phyloP scores from a whole-genome alignment of 805 yeast genomes.

The Nakazawaea holstii region DNA sequence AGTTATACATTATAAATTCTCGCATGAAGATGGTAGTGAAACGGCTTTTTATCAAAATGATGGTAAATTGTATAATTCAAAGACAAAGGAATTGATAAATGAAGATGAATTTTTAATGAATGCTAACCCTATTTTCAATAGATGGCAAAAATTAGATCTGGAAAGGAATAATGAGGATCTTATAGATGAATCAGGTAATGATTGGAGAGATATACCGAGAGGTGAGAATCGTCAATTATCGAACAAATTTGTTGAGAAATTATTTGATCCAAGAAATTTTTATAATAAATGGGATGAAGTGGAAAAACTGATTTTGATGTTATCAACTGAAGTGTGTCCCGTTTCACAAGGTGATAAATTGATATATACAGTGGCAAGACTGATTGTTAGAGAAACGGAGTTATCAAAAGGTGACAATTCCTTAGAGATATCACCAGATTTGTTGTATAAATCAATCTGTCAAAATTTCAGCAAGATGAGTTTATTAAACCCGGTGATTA shows the following conservation, averaged over 20 bases:
- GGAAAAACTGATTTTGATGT: conserved; percentile 16
- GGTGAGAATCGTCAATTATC: conserved; percentile 42
- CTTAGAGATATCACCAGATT: conserved; percentile 39
- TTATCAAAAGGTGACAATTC: conserved; percentile 19
- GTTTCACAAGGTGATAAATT: conserved; percentile 31
- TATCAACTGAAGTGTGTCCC: conserved; percentile 23
- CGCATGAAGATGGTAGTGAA: not conserved
- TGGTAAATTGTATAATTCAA: conserved; percentile 2
- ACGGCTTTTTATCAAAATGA: conserved; percentile 2
- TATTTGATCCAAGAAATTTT: conserved; percentile 18
- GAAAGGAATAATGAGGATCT: not conserved
- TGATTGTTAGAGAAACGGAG: conserved; percentile 40
- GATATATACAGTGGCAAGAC: conserved; percentile 46
- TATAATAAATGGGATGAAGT: conserved; percentile 23
- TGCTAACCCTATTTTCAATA: conserved; percentile 3
- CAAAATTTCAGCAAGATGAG: conserved; percentile 47
- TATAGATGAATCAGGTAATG: conserved; percentile 38
- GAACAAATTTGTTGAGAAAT: conserved; percentile 18
- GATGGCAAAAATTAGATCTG: not conserved
- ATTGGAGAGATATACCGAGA: conserved; percentile 70
- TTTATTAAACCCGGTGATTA: conserved; percentile 44
- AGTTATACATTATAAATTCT: not conserved
- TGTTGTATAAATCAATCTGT: conserved; percentile 41
- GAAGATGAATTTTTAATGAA: conserved; percentile 10
- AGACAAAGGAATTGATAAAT: conserved; percentile 3